Evolutionary conservation across 306 rosid genomes (phyloP), one percentile per base, ranked within the genome.

Genomic region (Quercus gilva): DNA sequence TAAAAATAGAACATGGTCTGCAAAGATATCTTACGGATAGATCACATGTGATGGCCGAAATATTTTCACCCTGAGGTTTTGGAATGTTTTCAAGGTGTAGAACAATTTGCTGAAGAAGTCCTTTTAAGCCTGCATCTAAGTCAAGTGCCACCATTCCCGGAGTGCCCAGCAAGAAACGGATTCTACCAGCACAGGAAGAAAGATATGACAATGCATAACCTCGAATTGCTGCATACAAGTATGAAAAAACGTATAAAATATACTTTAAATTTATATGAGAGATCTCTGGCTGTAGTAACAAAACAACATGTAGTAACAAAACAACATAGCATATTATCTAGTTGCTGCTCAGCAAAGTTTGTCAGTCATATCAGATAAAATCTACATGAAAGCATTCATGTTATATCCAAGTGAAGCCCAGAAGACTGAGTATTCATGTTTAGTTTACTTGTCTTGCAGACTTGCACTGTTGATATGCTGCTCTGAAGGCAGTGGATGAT

Each of bases 91-190:
- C 99, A 79, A 95, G 97, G 86, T 93, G 94, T 78, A 75, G 94
- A 79, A 93, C 94, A 29, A 95, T 93, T 88, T 84, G 84, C 81
- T 91, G 97, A 73, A 95, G 56, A 68, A 89, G 94, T 67, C 91
- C 92, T 79, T 91, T 95, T 84, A 95, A 79, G 88, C 87, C 75
- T 71, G 94, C 78, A 85, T 95, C 99, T 87, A 95, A 80, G 80
- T 92, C 99, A 69, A 93, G 99, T 80, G 99, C 99, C 87, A 95
- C 94, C 98, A 95, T 95, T 81, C 99, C 99, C 63, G 97, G 98
- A 57, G 96, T 91, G 59, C 94, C 94, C 73, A 95, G 86, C 88
- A 95, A 87, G 90, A 91, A 95, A 71, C 98, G 92, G 75, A 95
- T 91, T 89, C 99, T 89, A 81, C 96, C 94, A 58, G 97, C 97